These are phyloP conservation scores for Phyllostachys edulis DNA, from an alignment of 176 grass and related monocot species.

Conservation along the genomic window DNA sequence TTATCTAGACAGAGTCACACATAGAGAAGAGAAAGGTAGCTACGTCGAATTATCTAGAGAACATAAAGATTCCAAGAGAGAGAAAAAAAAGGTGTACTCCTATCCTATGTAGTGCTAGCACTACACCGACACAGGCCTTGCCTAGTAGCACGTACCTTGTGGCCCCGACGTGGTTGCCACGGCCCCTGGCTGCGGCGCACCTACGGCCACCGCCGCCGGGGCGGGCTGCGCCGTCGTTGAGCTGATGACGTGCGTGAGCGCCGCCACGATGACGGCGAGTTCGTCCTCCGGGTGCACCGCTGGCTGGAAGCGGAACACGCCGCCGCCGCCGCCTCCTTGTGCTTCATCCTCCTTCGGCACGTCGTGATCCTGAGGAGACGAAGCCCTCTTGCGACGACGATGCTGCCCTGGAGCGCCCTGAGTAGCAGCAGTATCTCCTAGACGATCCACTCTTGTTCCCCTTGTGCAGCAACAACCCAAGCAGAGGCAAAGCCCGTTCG, in stretches of 20 bases:
- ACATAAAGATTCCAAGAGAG: neutral
- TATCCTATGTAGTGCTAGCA: too few relatives aligned
- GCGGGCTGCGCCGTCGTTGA: neutral
- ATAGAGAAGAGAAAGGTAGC: too few relatives aligned
- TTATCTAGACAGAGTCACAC: neutral
- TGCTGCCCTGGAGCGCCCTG: neutral
- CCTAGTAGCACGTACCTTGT: constrained; percentile 30
- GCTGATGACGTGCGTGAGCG: constrained; percentile 50
- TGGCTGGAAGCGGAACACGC: neutral
- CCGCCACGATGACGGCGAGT: constrained; percentile 39
- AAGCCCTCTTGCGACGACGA: neutral
- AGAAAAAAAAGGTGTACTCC: neutral
- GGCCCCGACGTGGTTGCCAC: neutral
- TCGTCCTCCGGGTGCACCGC: constrained; percentile 26
- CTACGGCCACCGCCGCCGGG: neutral
- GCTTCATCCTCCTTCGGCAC: neutral
- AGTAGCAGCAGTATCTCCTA: neutral
- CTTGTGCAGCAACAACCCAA: neutral
- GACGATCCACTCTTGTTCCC: constrained; percentile 30
- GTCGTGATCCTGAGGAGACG: neutral
- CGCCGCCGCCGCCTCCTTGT: neutral
- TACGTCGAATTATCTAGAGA: neutral
- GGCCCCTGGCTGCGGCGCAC: neutral
- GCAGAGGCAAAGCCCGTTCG: neutral
- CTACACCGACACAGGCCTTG: neutral